phyloP scores from a whole-genome alignment of 345 rosid species.

The Bruguiera sexangula region DNA sequence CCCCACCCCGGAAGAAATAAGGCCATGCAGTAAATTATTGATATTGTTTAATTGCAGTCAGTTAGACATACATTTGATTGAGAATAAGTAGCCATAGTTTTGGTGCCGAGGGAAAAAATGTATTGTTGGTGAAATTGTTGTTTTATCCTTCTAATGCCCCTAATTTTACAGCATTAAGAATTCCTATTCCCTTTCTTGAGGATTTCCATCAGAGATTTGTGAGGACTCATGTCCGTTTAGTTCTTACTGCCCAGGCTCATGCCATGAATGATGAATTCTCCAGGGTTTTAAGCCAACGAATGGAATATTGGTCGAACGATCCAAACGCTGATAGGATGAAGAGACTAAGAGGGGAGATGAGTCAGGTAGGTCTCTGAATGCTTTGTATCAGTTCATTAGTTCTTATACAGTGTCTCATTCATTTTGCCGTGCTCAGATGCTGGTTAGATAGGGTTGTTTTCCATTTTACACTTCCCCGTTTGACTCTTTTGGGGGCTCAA shows the following conservation, averaged over 20 bases:
- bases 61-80: constrained; percentile 42
- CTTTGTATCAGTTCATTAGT: too few species aligned
- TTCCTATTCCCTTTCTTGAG: constrained; percentile 88
- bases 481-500: neutral
- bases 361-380: constrained; percentile 47
- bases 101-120: too few species aligned
- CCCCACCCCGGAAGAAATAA: too few species aligned
- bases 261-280: constrained; percentile 96
- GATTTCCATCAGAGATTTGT: constrained; percentile 93
- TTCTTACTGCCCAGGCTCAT: constrained; percentile 76
- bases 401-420: neutral
- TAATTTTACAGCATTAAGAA: constrained; percentile 22
- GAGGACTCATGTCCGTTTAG: constrained; percentile 59
- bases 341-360: constrained; percentile 88
- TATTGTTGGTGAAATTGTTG: too few species aligned
- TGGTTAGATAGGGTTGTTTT: neutral
- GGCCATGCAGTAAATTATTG: too few species aligned
- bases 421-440: neutral
- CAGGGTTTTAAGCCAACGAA: constrained; percentile 87
- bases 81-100: too few species aligned
- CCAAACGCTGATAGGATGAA: constrained; percentile 87
- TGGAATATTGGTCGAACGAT: constrained; percentile 77
- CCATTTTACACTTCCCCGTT: neutral
- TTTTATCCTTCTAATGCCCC: neutral
- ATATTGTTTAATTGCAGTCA: too few species aligned